Evolutionary conservation across 2,329 filamentous ascomycete species (phyloP).

Genomic region (Epichloe bromicola): DNA sequence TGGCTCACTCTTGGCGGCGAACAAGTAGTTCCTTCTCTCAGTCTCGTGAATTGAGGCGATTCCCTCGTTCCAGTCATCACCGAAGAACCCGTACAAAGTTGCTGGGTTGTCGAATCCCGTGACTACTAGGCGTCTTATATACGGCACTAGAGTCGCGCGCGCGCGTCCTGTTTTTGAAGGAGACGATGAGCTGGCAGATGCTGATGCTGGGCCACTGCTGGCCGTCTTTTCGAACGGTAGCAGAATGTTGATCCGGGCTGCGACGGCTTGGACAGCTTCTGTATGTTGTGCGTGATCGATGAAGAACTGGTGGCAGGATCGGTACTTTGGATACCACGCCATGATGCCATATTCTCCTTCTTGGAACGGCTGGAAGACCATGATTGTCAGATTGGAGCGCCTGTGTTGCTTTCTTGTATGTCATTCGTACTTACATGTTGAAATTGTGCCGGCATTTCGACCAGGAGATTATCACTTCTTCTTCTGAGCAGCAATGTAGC

Average conservation of each 20-base stretch:
- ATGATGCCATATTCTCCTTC: constrained; percentile 61
- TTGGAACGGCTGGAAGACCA: constrained; percentile 24
- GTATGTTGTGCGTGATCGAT: constrained; percentile 82
- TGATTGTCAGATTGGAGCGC: not conserved
- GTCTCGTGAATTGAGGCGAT: constrained; percentile 75
- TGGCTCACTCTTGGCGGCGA: constrained; percentile 81
- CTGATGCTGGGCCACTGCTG: constrained; percentile 12
- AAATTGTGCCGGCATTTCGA: constrained; percentile 10
- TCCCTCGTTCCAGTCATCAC: constrained; percentile 77
- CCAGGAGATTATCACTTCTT: not conserved
- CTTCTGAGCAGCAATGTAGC: not conserved
- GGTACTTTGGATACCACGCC: constrained; percentile 84
- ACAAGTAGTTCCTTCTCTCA: constrained; percentile 87
- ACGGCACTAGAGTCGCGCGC: constrained; percentile 51
- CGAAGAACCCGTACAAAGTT: constrained; percentile 91
- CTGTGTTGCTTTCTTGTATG: not conserved
- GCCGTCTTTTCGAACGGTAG: constrained; percentile 65
- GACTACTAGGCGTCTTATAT: constrained; percentile 77
- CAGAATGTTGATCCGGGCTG: constrained; percentile 82
- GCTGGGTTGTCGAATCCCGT: constrained; percentile 81
- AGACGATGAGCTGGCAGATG: not conserved
- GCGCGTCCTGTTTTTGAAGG: constrained; percentile 8
- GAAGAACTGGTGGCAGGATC: constrained; percentile 84
- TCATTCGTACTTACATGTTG: constrained; percentile 9
- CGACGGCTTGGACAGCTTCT: constrained; percentile 70